These are phyloP conservation scores for Glomus cerebriforme DNA, from an alignment of 192 early-diverging fungal genomes.

Conservation along the genomic window DNA sequence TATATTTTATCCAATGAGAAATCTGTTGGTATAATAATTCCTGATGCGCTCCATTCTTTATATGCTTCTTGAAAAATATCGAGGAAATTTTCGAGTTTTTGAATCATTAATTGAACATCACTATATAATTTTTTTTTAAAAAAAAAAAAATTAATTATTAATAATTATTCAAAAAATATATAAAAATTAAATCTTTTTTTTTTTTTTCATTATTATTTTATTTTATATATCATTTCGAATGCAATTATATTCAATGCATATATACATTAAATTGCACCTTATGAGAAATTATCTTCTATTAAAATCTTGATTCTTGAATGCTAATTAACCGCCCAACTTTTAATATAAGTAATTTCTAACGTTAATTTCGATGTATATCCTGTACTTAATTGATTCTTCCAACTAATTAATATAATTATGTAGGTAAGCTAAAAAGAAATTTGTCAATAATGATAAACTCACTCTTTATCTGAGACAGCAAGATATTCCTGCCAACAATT, in stretches of 20 bases:
- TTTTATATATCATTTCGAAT: too few species aligned
- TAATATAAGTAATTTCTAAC: background rate
- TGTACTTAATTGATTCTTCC: background rate
- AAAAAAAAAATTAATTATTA: background rate
- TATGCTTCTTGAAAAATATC: slow-evolving; percentile 45
- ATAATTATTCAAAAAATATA: too few species aligned
- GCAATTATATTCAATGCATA: background rate
- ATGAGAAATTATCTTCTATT: background rate
- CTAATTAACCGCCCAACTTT: background rate
- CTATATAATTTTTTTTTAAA: slow-evolving; percentile 11
- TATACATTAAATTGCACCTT: background rate
- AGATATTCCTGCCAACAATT: slow-evolving; percentile 42
- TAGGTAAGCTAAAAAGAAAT: background rate
- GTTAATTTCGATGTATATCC: background rate
- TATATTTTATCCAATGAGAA: slow-evolving; percentile 40
- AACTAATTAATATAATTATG: background rate
- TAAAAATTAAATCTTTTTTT: background rate
- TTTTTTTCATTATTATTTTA: too few species aligned
- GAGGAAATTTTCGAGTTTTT: slow-evolving; percentile 37
- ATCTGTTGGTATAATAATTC: slow-evolving; percentile 33
- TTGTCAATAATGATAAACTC: slow-evolving; percentile 22
- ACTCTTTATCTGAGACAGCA: slow-evolving; percentile 39
- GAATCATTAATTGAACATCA: slow-evolving; percentile 38
- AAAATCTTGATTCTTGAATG: too few species aligned
- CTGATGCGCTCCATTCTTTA: slow-evolving; percentile 34